Conservation (phyloP, 1,139 yeast genomes). For the Ogataea hybrid region DNA sequence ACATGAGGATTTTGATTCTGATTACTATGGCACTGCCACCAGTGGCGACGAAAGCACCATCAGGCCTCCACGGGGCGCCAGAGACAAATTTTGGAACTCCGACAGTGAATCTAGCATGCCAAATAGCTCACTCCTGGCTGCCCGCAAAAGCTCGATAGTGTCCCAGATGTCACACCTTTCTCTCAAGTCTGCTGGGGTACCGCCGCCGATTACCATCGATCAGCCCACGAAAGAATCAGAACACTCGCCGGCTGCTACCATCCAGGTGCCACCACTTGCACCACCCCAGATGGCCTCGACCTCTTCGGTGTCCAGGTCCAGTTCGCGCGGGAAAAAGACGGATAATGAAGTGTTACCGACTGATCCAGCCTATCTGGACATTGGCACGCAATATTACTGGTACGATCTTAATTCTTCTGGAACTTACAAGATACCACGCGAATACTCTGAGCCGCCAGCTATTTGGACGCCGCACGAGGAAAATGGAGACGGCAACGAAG, state of each 20-base stretch:
- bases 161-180: conserved; percentile 23
- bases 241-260: neutral
- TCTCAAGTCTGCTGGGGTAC: conserved; percentile 8
- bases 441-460: conserved; percentile 13
- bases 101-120: conserved; percentile 22
- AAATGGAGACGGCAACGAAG: conserved; percentile 32
- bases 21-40: conserved; percentile 4
- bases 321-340: conserved; percentile 8
- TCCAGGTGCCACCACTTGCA: neutral
- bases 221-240: neutral
- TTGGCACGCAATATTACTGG: conserved; percentile 50
- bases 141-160: conserved; percentile 22
- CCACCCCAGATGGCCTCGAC: conserved; percentile 1
- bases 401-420: conserved; percentile 44
- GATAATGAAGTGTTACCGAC: conserved; percentile 11
- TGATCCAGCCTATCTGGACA: conserved; percentile 41
- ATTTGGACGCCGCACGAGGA: conserved; percentile 28
- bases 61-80: conserved; percentile 21
- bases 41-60: conserved; percentile 19
- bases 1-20: conserved; percentile 27
- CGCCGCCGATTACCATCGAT: conserved; percentile 3
- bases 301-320: conserved; percentile 16
- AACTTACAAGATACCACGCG: conserved; percentile 29
- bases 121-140: conserved; percentile 16
- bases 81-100: conserved; percentile 26